Percentiles rank a stretch among this genome's conserved stretches.
phyloP scores from a whole-genome alignment of 1,139 yeast species.

The Citeromyces hawaiiensis region DNA sequence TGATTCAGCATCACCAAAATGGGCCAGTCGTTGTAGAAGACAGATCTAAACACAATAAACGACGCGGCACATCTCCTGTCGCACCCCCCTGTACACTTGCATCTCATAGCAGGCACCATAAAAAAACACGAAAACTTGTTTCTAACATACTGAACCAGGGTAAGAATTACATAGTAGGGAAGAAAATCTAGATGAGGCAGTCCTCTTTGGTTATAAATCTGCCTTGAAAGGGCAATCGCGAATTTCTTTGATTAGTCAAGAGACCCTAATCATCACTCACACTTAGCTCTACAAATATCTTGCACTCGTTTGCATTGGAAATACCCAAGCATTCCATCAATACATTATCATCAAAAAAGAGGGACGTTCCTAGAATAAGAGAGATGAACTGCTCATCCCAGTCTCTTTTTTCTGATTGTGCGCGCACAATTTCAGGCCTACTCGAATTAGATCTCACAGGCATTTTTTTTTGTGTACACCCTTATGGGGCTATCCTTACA shows the following conservation, averaged over 20 bases:
- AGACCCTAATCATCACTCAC: background rate
- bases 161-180: background rate
- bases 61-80: background rate
- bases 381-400: background rate
- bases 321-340: background rate
- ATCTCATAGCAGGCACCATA: background rate
- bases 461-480: too few species aligned
- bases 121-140: background rate
- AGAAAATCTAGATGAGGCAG: background rate
- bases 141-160: background rate
- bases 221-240: background rate
- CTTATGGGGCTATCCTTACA: too few species aligned
- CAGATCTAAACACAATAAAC: background rate
- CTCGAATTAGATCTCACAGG: too few species aligned
- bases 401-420: background rate
- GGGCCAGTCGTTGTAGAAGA: background rate
- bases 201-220: background rate
- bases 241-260: background rate
- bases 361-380: background rate
- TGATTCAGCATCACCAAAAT: background rate
- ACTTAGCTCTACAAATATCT: slow-evolving; percentile 1
- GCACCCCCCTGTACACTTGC: background rate
- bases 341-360: background rate
- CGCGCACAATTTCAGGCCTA: too few species aligned
- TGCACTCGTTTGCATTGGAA: background rate